A percentile compares a stretch with the other conserved stretches of the same genome.
These are phyloP conservation scores for Sphagnum contortum DNA, from an alignment of 225 moss, liverwort and hornwort genomes.

Conservation along the genomic window DNA sequence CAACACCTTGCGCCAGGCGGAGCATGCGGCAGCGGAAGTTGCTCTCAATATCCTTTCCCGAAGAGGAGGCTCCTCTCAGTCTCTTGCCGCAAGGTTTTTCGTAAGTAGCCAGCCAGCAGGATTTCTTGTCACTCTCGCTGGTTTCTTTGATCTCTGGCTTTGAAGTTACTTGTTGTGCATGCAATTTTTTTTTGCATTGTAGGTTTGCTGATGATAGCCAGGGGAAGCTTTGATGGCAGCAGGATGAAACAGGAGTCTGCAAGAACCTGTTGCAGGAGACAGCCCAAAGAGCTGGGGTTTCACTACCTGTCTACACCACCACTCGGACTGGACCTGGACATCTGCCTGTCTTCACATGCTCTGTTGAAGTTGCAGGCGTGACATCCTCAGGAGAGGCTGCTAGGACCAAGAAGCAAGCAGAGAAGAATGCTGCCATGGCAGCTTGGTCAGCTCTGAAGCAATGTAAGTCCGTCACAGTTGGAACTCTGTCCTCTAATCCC, in stretches of 20 bases:
- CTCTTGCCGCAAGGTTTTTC: slow-evolving; percentile 86
- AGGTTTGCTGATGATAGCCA: no score
- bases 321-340: slow-evolving; percentile 97
- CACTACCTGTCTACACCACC: slow-evolving; percentile 80
- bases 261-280: slow-evolving; percentile 97
- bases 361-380: slow-evolving; percentile 85
- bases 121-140: neutral
- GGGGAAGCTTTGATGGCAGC: slow-evolving; percentile 7
- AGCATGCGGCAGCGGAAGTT: slow-evolving; percentile 99
- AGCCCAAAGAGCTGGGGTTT: slow-evolving; percentile 94
- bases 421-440: slow-evolving; percentile 98
- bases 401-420: slow-evolving; percentile 96
- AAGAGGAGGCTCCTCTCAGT: slow-evolving; percentile 67
- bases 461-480: slow-evolving; percentile 31
- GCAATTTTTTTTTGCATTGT: neutral
- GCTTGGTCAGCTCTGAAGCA: slow-evolving; percentile 95
- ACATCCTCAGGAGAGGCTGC: slow-evolving; percentile 89
- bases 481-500: no score
- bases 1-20: slow-evolving; percentile 96
- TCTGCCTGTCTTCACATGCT: slow-evolving; percentile 95
- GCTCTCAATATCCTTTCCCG: slow-evolving; percentile 96
- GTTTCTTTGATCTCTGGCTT: neutral
- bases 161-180: neutral
- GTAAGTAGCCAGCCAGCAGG: slow-evolving; percentile 24
- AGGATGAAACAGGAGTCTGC: slow-evolving; percentile 99